phyloP scores from a whole-genome alignment of 176 grass and related monocot genomes.

The Oryza punctata region DNA sequence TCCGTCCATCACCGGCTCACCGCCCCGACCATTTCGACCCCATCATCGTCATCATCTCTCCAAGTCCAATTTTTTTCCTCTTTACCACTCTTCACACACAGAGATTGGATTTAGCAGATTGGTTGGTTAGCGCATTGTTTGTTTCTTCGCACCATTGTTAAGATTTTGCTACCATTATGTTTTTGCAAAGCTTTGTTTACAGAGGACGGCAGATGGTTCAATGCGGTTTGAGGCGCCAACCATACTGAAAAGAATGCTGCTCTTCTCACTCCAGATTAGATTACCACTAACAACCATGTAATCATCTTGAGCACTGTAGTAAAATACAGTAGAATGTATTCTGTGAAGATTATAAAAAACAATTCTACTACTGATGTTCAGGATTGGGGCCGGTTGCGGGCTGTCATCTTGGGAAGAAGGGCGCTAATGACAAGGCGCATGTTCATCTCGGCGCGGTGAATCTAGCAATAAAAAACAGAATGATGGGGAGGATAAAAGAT shows the following conservation, averaged over 20 bases:
- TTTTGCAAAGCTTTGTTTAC: neutral
- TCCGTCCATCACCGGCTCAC: constrained; percentile 7
- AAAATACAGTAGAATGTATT: neutral
- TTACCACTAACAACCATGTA: neutral
- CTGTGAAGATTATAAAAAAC: neutral
- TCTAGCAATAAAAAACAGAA: constrained; percentile 39
- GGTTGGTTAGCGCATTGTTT: neutral
- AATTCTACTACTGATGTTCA: neutral
- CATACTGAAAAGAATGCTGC: neutral
- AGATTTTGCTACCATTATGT: neutral
- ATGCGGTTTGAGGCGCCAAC: neutral
- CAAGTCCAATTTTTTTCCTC: too few species aligned
- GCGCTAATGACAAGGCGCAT: constrained; percentile 30
- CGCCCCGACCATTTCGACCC: neutral
- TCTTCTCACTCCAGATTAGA: neutral
- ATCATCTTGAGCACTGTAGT: neutral
- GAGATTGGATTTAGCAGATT: neutral
- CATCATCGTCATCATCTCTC: neutral
- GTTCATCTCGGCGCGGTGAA: constrained; percentile 19
- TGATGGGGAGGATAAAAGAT: constrained; percentile 28
- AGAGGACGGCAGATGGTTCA: constrained; percentile 10
- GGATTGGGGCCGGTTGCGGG: neutral
- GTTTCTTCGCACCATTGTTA: neutral
- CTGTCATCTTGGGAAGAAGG: constrained; percentile 18
- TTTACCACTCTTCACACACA: neutral